phyloP scores from a whole-genome alignment of 805 yeast genomes.

The Maudiozyma turicensis region DNA sequence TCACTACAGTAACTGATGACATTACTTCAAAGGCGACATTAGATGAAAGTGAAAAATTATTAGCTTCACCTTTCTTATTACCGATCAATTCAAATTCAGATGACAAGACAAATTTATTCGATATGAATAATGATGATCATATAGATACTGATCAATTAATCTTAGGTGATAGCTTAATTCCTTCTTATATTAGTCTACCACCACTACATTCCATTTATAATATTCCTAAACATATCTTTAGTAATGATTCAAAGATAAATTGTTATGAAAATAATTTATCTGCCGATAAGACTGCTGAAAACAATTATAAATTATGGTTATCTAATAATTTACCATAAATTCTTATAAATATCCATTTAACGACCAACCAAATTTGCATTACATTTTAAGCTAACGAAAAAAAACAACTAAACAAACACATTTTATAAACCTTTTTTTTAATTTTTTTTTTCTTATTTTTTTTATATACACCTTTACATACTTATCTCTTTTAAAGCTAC shows the following conservation, averaged over 20 bases:
- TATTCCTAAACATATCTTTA: conserved; percentile 1
- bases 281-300: conserved; percentile 23
- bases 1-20: conserved; percentile 1
- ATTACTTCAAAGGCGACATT: conserved; percentile 3
- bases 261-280: not conserved
- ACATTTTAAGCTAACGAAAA: not conserved
- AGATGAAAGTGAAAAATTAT: conserved; percentile 12
- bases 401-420: not conserved
- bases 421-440: not conserved
- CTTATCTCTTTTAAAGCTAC: not conserved
- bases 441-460: not conserved
- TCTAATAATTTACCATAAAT: conserved; percentile 7
- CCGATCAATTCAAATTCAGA: conserved; percentile 6
- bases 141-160: not conserved
- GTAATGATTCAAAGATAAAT: not conserved
- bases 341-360: not conserved
- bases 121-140: not conserved
- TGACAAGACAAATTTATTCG: not conserved
- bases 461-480: not conserved
- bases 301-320: conserved; percentile 26
- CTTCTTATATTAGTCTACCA: not conserved
- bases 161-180: not conserved
- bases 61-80: conserved; percentile 17
- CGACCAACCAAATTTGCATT: not conserved
- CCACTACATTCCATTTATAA: not conserved